Evolutionary conservation across 441 rosid genomes (phyloP).

Genomic region (Brassica balearica): DNA sequence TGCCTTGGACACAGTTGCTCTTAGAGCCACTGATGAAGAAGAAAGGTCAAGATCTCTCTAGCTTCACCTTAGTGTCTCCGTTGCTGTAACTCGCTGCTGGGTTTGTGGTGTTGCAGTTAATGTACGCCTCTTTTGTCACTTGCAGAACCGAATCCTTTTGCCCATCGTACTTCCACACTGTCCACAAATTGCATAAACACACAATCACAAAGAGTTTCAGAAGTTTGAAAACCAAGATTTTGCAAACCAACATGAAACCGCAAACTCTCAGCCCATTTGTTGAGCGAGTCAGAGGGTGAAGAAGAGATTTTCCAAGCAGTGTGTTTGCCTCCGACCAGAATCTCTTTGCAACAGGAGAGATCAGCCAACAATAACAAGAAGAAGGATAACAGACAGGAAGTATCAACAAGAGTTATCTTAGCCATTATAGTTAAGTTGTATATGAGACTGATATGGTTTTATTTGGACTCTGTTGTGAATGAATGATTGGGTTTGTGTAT

Average conservation of each 20-base stretch:
- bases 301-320: conserved; percentile 80
- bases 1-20: conserved; percentile 79
- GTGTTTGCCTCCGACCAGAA: conserved; percentile 76
- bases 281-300: conserved; percentile 82
- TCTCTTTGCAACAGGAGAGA: conserved; percentile 46
- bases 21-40: conserved; percentile 86
- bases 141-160: conserved; percentile 74
- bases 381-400: not conserved
- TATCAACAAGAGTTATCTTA: conserved; percentile 11
- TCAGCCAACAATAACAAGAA: conserved; percentile 3
- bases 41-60: conserved; percentile 66
- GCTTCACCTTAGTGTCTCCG: conserved; percentile 75
- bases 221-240: not conserved
- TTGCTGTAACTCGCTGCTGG: conserved; percentile 69
- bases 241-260: conserved; percentile 63
- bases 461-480: not conserved
- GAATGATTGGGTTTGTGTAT: not conserved
- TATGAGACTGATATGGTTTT: not conserved
- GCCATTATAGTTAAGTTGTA: conserved; percentile 22
- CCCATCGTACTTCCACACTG: conserved; percentile 79
- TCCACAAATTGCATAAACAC: not conserved
- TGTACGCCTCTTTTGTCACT: conserved; percentile 72
- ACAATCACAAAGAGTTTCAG: not conserved
- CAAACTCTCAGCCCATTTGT: conserved; percentile 74
- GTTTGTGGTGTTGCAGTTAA: conserved; percentile 63